phyloP scores from a whole-genome alignment of 495 filamentous ascomycete species.

The Penicillium angulare region DNA sequence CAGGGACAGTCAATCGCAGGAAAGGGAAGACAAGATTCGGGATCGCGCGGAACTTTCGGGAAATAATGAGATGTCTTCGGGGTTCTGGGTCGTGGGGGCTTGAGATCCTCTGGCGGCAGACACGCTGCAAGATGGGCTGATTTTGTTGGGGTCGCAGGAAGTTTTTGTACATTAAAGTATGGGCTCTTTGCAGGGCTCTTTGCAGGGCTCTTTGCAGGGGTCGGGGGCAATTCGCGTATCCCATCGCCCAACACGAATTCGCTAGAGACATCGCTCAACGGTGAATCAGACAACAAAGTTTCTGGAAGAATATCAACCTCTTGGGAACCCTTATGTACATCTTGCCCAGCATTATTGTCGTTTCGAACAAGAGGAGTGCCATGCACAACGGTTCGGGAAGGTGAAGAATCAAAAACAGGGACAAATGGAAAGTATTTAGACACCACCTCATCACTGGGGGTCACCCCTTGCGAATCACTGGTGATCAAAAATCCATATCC shows the following conservation, averaged over 20 bases:
- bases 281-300: conserved; percentile 31
- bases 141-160: too few species aligned
- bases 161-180: too few species aligned
- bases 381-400: neutral
- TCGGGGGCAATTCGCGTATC: neutral
- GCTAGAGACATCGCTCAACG: conserved; percentile 32
- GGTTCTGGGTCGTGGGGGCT: conserved; percentile 15
- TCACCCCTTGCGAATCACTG: conserved; percentile 40
- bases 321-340: too few species aligned
- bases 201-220: conserved; percentile 1
- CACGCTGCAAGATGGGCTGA: too few species aligned
- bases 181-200: too few species aligned
- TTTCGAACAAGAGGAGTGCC: neutral
- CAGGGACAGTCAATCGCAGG: conserved; percentile 58
- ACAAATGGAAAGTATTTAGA: conserved; percentile 36
- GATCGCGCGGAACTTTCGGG: conserved; percentile 37
- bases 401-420: neutral
- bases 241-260: conserved; percentile 18
- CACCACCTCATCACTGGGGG: conserved; percentile 41
- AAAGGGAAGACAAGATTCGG: conserved; percentile 65
- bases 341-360: too few species aligned
- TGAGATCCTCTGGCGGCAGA: conserved; percentile 4
- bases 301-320: conserved; percentile 16
- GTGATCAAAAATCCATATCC: conserved; percentile 40
- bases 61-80: conserved; percentile 55